These are phyloP conservation scores for Pichia sp. DNA, from an alignment of 1,139 yeast genomes.

Conservation along the genomic window DNA sequence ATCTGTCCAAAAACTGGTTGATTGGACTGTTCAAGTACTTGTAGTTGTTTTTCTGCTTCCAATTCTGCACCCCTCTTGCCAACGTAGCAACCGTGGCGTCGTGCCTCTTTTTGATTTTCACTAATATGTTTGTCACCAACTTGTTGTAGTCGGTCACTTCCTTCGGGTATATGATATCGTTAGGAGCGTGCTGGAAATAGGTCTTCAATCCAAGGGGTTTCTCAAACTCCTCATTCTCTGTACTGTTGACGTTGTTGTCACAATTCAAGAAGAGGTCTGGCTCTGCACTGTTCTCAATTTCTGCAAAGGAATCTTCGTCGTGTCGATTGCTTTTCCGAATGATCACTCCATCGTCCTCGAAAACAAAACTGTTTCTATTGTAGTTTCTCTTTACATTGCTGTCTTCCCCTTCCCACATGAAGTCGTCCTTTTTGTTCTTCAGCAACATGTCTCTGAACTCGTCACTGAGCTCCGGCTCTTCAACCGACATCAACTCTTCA, in stretches of 20 bases:
- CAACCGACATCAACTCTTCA: conserved; percentile 65
- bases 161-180: conserved; percentile 47
- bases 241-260: not conserved
- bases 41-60: conserved; percentile 60
- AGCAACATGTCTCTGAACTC: conserved; percentile 12
- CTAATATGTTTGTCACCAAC: conserved; percentile 59
- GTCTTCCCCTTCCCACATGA: conserved; percentile 6
- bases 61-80: conserved; percentile 89
- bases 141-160: conserved; percentile 73
- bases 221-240: conserved; percentile 6
- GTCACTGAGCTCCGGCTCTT: conserved; percentile 42
- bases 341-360: conserved; percentile 51
- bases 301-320: not conserved
- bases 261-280: not conserved
- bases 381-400: not conserved
- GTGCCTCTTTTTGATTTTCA: conserved; percentile 74
- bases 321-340: conserved; percentile 27
- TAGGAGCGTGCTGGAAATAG: conserved; percentile 59
- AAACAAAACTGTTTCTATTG: conserved; percentile 16
- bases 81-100: conserved; percentile 92
- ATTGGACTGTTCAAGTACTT: conserved; percentile 56
- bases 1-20: conserved; percentile 74
- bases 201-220: conserved; percentile 34
- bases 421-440: conserved; percentile 11
- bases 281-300: not conserved